These are phyloP conservation scores for Parasarocladium wereldwijsianum DNA, from an alignment of 2,329 filamentous ascomycete species.

Conservation along the genomic window DNA sequence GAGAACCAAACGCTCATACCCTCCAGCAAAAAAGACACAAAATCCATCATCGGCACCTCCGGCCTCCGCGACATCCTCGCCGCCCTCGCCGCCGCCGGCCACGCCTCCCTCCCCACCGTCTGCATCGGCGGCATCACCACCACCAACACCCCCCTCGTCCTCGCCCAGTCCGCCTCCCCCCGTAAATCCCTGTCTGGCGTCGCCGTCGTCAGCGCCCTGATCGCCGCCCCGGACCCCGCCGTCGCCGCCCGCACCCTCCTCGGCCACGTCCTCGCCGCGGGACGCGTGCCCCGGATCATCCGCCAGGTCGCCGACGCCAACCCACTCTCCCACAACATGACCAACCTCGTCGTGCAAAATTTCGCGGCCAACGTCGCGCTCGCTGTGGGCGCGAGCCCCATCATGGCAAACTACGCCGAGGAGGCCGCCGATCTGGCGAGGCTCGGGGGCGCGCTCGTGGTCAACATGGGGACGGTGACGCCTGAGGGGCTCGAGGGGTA, in stretches of 20 bases:
- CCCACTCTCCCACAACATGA: constrained; percentile 91
- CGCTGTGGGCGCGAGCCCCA: constrained; percentile 72
- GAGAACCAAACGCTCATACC: too few species aligned
- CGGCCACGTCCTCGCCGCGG: constrained; percentile 23
- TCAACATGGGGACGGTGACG: constrained; percentile 92
- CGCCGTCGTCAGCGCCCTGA: constrained; percentile 79
- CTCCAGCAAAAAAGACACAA: constrained; percentile 69
- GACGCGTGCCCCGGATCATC: constrained; percentile 38
- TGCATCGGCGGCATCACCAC: constrained; percentile 83
- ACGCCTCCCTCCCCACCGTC: constrained; percentile 44
- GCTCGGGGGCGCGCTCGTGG: constrained; percentile 63
- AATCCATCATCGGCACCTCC: constrained; percentile 42
- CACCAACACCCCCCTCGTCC: constrained; percentile 57
- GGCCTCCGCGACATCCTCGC: constrained; percentile 39
- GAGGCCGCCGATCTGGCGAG: constrained; percentile 71
- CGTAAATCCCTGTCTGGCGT: constrained; percentile 60
- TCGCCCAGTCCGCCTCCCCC: constrained; percentile 48
- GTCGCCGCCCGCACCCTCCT: constrained; percentile 45
- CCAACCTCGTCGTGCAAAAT: constrained; percentile 90
- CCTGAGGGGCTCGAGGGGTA: constrained; percentile 61
- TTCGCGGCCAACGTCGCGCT: constrained; percentile 86
- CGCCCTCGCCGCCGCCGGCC: constrained; percentile 34
- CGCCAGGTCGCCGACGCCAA: constrained; percentile 43
- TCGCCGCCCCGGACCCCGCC: constrained; percentile 55
- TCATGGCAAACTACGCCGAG: constrained; percentile 80